These are phyloP conservation scores for Dunaliella primolecta DNA, from an alignment of 139 green algal species.

Conservation along the genomic window DNA sequence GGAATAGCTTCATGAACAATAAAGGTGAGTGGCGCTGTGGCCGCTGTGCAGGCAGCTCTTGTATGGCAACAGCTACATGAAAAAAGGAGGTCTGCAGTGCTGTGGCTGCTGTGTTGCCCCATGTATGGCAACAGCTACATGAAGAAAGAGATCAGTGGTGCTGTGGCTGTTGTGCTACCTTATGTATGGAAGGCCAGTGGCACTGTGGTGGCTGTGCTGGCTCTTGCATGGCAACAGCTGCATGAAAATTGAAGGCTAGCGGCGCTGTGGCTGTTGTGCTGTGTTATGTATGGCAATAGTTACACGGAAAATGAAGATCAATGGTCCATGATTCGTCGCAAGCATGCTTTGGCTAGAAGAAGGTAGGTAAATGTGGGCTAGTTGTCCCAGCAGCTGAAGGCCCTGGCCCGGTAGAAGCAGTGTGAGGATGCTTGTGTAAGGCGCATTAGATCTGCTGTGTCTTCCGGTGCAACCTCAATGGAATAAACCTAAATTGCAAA, in stretches of 20 bases:
- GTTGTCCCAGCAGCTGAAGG: background rate
- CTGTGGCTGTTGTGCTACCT: conserved; percentile 28
- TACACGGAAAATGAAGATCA: conserved; percentile 52
- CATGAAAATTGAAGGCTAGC: conserved; percentile 39
- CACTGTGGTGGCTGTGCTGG: conserved; percentile 21
- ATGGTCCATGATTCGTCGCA: too few relatives aligned
- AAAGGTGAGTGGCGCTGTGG: conserved; percentile 11
- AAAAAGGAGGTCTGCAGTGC: conserved; percentile 34
- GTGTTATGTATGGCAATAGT: conserved; percentile 30
- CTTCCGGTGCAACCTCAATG: too few relatives aligned
- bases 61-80: conserved; percentile 48
- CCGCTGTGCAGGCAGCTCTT: conserved; percentile 22
- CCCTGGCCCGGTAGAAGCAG: background rate
- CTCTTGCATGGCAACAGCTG: conserved; percentile 43
- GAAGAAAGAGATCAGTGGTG: conserved; percentile 53
- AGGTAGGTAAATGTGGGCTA: too few relatives aligned
- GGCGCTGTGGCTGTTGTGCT: background rate
- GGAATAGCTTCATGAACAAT: conserved; percentile 59
- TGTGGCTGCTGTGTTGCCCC: background rate
- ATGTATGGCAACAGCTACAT: conserved; percentile 44
- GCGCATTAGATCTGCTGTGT: too few relatives aligned
- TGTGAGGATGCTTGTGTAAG: background rate
- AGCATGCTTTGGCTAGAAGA: too few relatives aligned
- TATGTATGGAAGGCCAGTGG: conserved; percentile 15
- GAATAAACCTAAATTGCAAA: too few relatives aligned